phyloP scores from a whole-genome alignment of 495 filamentous ascomycete species.

The Amphirosellinia nigrospora region DNA sequence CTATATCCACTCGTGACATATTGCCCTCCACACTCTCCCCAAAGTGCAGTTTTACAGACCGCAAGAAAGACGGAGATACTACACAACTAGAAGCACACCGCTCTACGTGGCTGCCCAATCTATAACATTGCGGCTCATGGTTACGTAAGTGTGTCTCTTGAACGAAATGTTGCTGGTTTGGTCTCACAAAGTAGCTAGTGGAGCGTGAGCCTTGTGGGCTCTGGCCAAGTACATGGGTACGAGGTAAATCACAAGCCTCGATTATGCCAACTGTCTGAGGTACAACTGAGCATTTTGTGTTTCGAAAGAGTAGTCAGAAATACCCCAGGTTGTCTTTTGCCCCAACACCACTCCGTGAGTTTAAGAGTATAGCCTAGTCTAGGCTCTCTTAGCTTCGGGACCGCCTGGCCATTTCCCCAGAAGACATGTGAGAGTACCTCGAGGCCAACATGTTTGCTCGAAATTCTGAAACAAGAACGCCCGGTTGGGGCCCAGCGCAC shows the following conservation, averaged over 20 bases:
- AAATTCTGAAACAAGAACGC: conserved; percentile 17
- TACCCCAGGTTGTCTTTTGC: not conserved
- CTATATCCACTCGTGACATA: not conserved
- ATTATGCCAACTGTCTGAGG: not conserved
- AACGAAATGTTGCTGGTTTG: not conserved
- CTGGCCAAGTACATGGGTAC: not conserved
- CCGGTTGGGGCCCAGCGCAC: not conserved
- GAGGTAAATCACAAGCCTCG: not conserved
- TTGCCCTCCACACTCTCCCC: not conserved
- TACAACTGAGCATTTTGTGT: conserved; percentile 1
- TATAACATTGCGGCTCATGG: not conserved
- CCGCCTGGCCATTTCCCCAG: not conserved
- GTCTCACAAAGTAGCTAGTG: not conserved
- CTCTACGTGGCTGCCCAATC: conserved; percentile 7
- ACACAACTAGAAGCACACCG: not conserved
- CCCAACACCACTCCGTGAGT: conserved; percentile 1
- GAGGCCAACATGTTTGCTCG: conserved; percentile 8
- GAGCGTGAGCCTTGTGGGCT: not conserved
- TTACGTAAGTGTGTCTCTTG: conserved; percentile 6
- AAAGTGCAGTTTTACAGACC: not conserved
- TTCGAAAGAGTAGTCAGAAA: conserved; percentile 7
- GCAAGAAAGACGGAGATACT: not conserved
- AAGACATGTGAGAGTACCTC: conserved; percentile 6
- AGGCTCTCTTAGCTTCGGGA: conserved; percentile 12
- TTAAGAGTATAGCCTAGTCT: conserved; percentile 9